Evolutionary conservation across 2,329 filamentous ascomycete genomes (phyloP), one percentile per base, ranked within the genome.

Genomic region (Beauveria varroae): DNA sequence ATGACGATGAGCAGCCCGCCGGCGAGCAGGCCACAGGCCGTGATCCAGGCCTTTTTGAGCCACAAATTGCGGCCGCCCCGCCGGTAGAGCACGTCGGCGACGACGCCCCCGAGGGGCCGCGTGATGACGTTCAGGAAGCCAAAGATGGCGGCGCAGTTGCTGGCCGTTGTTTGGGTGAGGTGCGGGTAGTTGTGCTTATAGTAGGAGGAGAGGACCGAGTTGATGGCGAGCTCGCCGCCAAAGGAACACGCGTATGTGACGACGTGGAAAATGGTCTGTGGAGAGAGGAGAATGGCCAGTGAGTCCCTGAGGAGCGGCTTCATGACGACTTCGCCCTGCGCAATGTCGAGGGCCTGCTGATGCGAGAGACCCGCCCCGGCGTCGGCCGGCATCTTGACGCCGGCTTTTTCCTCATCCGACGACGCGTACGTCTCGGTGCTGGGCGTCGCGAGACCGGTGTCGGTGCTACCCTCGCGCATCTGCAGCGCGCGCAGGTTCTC

Each of bases 121-220:
- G 84, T 86, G 59, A 86, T 71, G 58, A 90, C 74, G 76, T 91
- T 91, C 66, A 91, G 80, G 60, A 91, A 86, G 28, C 88, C 89
- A 71, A 90, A 91, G 79, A 90, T 89, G 65, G 88, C 72, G 16
- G 88, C 88, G 81, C 86, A 85, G 71, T 81, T 80, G 64, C 83
- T 79, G 0, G 83, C 79, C 16, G 74, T 72, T 1, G 84, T 85
- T 71, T 86, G 80, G 20, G 77, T 76, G 1, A 86, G 77, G n/a
- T 69, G 60, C 1, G 83, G 82, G 70, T 86, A 86, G 74, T 84
- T 85, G 67, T 79, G 78, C 65, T 79, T 73, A 74, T 85, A 85
- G 76, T 85, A 87, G 1, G 81, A 73, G 53, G 79, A 78, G 26
- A 88, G 79, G 47, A 86, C 74, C 5, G 81, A 75, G 76, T 87